These are phyloP conservation scores for Coemansia interrupta DNA, from an alignment of 192 early-diverging fungal species.

Conservation along the genomic window DNA sequence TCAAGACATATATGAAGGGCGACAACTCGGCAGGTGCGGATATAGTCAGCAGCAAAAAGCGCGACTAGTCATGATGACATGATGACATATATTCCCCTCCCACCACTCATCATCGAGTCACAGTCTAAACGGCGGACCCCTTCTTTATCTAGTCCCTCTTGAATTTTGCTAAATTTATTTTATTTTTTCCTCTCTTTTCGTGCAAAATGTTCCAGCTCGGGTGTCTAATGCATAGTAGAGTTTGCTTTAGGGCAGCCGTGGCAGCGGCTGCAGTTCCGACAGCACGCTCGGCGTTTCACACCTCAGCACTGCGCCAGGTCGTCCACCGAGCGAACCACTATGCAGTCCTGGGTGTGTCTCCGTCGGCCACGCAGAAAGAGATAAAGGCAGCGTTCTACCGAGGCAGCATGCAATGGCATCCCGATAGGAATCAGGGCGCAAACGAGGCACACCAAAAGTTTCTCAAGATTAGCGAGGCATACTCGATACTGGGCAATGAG, in stretches of 20 bases:
- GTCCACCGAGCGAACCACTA: conserved; percentile 44
- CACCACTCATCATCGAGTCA: no score
- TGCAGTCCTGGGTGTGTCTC: conserved; percentile 28
- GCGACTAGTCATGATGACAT: no score
- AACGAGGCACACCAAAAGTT: conserved; percentile 68
- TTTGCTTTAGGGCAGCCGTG: background rate
- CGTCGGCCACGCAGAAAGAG: conserved; percentile 23
- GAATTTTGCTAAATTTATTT: conserved; percentile 1
- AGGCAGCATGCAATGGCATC: conserved; percentile 71
- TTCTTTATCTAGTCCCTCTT: no score
- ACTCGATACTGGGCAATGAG: conserved; percentile 72
- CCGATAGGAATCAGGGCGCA: conserved; percentile 70
- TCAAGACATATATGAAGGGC: conserved; percentile 58
- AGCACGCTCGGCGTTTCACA: conserved; percentile 15
- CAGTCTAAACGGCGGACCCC: background rate
- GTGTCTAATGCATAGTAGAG: background rate
- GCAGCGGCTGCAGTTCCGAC: background rate
- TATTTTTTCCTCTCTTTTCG: conserved; percentile 2
- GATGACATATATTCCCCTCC: no score
- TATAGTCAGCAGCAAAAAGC: background rate
- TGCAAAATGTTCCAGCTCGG: background rate
- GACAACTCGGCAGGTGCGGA: background rate
- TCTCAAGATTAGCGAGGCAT: conserved; percentile 81
- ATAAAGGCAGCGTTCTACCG: conserved; percentile 48
- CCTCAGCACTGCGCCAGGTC: background rate